Evolutionary conservation across 2,329 filamentous ascomycete genomes (phyloP), one percentile per base, ranked within the genome.

Genomic region (Alternaria gansuensis): DNA sequence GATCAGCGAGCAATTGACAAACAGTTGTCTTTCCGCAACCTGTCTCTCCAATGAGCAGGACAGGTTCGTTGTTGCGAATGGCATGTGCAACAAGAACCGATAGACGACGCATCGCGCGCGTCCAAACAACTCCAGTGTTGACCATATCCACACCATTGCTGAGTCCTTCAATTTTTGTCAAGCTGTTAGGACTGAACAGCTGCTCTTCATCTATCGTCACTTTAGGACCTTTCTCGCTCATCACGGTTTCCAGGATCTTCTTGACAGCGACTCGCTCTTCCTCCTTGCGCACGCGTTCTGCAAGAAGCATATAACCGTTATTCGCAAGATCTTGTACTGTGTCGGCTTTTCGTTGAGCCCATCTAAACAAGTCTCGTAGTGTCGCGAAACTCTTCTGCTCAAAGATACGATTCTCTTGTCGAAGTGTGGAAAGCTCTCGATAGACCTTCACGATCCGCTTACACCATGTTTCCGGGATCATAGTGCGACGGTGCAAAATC

Each of bases 351-450:
- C 95, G 86, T 56, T 96, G 81, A 3, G 95, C 94, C 95, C 95
- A 99, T 66, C 95, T 85, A 74, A 99, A 99, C 36, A 99, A 82
- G 77, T 99, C 95, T 84, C 95, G 86, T 44, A 99, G 82, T 2
- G 95, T 99, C 2, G 96, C 95, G 76, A 99, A 99, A 75, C 94
- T 95, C 77, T 97, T 97, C 72, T 97, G 92, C 79, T 99, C 96
- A 73, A 99, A 99, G 5, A 99, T 81, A 43, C 96, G 85, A 72
- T 88, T 94, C 23, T 93, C 92, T 78, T 99, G 96, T 24, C 96
- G 89, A 39, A 98, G 82, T 5, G 92, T 84, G 0, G 95, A 96
- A 6, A 99, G 85, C 74, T 97, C 93, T 71, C 92, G 91, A 77
- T 99, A 99, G 0, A 98, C 94, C 8, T 89, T 87, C 3, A 99